These are phyloP conservation scores for Aspergillus proliferans DNA, from an alignment of 2,329 filamentous ascomycete species.

Conservation along the genomic window DNA sequence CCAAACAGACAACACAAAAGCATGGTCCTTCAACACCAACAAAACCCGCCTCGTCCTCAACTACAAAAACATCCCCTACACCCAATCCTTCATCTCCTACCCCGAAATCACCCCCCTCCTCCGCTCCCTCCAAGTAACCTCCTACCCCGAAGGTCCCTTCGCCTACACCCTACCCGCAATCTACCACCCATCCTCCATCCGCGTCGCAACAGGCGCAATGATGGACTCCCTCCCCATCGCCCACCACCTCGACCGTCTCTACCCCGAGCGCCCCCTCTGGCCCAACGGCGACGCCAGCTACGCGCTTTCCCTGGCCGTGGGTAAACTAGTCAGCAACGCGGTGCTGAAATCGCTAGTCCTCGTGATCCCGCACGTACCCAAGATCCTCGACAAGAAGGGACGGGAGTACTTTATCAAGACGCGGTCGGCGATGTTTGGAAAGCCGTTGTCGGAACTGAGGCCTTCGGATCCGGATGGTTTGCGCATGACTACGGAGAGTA, in stretches of 20 bases:
- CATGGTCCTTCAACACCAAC: conserved; percentile 24
- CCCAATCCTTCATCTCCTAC: conserved; percentile 21
- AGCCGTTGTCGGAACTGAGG: conserved; percentile 22
- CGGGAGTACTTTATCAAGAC: conserved; percentile 26
- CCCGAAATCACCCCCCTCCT: conserved; percentile 24
- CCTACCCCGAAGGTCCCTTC: conserved; percentile 7
- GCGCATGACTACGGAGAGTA: conserved; percentile 11
- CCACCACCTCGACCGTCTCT: conserved; percentile 23
- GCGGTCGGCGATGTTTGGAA: conserved; percentile 20
- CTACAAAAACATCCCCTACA: conserved; percentile 22
- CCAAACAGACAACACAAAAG: conserved; percentile 19
- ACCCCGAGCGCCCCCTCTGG: conserved; percentile 24
- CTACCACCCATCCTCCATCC: conserved; percentile 16
- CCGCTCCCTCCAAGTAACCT: conserved; percentile 15
- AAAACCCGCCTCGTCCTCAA: conserved; percentile 20
- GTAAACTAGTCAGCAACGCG: conserved; percentile 7
- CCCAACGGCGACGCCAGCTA: conserved; percentile 30
- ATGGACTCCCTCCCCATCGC: conserved; percentile 31
- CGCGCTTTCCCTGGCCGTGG: conserved; percentile 20
- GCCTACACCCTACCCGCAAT: conserved; percentile 31
- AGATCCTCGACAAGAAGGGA: conserved; percentile 22
- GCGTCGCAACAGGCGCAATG: conserved; percentile 20
- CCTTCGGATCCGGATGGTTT: conserved; percentile 17
- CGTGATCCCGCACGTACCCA: conserved; percentile 19
- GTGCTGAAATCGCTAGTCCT: conserved; percentile 2